Evolutionary conservation across 164 flowering plant species (phyloP).

Genomic region (Sextonia rubra): DNA sequence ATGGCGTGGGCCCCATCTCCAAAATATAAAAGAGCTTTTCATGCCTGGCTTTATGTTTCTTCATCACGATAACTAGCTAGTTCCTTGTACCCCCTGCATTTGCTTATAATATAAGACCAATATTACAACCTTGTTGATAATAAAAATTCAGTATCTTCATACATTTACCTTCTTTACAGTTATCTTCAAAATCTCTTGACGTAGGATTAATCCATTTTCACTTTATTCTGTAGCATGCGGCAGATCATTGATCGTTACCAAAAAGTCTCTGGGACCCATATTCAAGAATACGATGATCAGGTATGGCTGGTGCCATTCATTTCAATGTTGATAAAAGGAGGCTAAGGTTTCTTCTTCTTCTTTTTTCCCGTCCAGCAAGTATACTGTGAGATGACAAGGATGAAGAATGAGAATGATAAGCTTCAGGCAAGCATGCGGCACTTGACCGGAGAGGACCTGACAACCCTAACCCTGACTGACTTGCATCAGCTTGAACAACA

Average conservation of each 20-base stretch:
- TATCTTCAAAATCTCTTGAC: neutral
- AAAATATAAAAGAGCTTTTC: too few species aligned
- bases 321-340: neutral
- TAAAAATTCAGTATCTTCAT: too few species aligned
- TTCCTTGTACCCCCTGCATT: too few species aligned
- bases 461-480: slow-evolving; percentile 22
- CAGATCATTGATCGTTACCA: slow-evolving; percentile 35
- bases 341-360: neutral
- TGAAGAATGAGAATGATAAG: slow-evolving; percentile 33
- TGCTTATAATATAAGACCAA: too few species aligned
- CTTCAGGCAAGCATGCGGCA: slow-evolving; percentile 36
- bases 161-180: neutral
- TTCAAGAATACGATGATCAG: slow-evolving; percentile 27
- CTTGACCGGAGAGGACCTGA: slow-evolving; percentile 33
- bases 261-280: slow-evolving; percentile 21
- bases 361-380: slow-evolving; percentile 18
- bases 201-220: neutral
- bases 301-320: slow-evolving; percentile 9
- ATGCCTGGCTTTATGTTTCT: too few species aligned
- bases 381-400: slow-evolving; percentile 27
- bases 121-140: too few species aligned
- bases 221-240: slow-evolving; percentile 27
- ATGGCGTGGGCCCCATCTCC: too few species aligned
- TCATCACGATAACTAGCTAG: too few species aligned
- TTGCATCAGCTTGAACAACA: slow-evolving; percentile 35